Percentiles rank a stretch among this genome's conserved stretches.
These are phyloP conservation scores for Boletus patriciae DNA, from an alignment of 768 basidiomycete species.

Conservation along the genomic window DNA sequence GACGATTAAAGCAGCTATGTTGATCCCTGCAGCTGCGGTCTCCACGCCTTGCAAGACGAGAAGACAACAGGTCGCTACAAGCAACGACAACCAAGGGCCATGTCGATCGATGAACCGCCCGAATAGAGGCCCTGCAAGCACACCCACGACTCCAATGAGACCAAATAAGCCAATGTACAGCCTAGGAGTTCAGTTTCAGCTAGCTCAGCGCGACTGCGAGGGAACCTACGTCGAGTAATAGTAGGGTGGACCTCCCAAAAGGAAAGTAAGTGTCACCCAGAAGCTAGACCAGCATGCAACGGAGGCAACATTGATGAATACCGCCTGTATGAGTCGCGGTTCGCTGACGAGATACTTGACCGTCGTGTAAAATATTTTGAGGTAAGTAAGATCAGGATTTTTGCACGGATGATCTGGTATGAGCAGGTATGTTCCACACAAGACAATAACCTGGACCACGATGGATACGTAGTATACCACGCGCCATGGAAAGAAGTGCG, in stretches of 20 bases:
- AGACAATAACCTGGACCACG: slow-evolving; percentile 29
- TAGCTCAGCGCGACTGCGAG: background rate
- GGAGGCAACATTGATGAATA: slow-evolving; percentile 24
- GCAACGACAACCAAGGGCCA: slow-evolving; percentile 43
- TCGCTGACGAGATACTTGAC: slow-evolving; percentile 40
- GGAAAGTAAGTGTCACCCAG: slow-evolving; percentile 44
- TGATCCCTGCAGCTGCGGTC: slow-evolving; percentile 38
- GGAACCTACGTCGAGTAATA: slow-evolving; percentile 32
- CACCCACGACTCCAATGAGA: slow-evolving; percentile 42
- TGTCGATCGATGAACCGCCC: slow-evolving; percentile 27
- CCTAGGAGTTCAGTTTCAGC: slow-evolving; percentile 2
- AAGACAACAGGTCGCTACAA: slow-evolving; percentile 33
- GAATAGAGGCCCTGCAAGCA: slow-evolving; percentile 24
- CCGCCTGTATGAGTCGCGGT: slow-evolving; percentile 39
- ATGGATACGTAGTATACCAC: slow-evolving; percentile 44
- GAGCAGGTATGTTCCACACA: slow-evolving; percentile 32
- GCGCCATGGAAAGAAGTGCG: slow-evolving; percentile 41
- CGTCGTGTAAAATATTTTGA: slow-evolving; percentile 38
- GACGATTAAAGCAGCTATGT: slow-evolving; percentile 38
- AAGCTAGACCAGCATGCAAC: slow-evolving; percentile 33
- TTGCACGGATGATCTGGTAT: slow-evolving; percentile 44
- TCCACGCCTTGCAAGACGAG: slow-evolving; percentile 34
- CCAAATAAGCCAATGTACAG: slow-evolving; percentile 49
- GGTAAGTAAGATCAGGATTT: slow-evolving; percentile 37
- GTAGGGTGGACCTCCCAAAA: slow-evolving; percentile 41